Evolutionary conservation across 73 alveolate species (phyloP).

Genomic region (Paramecium tetraurelia): DNA sequence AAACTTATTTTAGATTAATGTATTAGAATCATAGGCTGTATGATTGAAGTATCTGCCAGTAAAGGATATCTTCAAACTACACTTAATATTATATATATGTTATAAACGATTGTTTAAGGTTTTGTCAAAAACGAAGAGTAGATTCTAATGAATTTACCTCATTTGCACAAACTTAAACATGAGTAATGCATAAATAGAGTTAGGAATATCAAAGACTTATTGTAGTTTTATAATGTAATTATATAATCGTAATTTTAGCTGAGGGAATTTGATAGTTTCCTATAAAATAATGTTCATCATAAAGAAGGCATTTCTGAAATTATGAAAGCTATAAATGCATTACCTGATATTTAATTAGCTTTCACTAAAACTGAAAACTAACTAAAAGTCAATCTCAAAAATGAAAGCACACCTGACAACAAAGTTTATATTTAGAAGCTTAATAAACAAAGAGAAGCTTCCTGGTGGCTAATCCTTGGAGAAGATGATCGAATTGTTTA

Average conservation of each 20-base stretch:
- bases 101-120: conserved; percentile 52
- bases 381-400: conserved; percentile 4
- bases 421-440: not conserved
- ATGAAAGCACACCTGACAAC: not conserved
- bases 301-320: not conserved
- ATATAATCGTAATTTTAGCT: conserved; percentile 13
- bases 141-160: conserved; percentile 21
- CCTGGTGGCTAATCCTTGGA: conserved; percentile 57
- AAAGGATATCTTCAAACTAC: conserved; percentile 38
- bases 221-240: not conserved
- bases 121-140: not conserved
- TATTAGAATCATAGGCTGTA: conserved; percentile 88
- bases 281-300: not conserved
- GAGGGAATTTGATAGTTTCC: not conserved
- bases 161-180: not conserved
- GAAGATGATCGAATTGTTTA: conserved; percentile 26
- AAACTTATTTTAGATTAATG: conserved; percentile 93
- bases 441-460: conserved; percentile 41
- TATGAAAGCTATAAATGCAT: conserved; percentile 22
- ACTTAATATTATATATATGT: not conserved
- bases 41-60: conserved; percentile 93
- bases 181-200: not conserved
- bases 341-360: conserved; percentile 26
- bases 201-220: not conserved
- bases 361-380: not conserved